Evolutionary conservation across 306 rosid genomes (phyloP).

Genomic region (Pyrus betulifolia): DNA sequence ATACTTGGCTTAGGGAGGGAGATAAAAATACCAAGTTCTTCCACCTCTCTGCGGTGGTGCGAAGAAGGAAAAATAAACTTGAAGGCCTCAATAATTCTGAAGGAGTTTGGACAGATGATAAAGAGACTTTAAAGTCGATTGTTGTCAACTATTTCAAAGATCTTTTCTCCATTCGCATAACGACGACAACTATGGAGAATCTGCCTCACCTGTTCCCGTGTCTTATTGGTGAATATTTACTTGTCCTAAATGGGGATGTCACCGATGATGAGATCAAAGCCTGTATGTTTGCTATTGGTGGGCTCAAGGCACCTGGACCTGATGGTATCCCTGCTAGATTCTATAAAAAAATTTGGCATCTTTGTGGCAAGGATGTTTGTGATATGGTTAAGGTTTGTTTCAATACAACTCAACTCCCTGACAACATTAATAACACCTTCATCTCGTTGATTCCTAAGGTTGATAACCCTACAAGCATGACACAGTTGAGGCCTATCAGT

Average conservation of each 20-base stretch:
- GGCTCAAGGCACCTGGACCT: background rate
- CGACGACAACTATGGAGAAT: background rate
- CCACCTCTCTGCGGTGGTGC: background rate
- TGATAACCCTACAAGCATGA: background rate
- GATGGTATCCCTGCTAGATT: background rate
- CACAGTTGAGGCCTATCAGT: background rate
- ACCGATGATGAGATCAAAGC: background rate
- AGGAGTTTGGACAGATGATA: background rate
- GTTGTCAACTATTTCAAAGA: background rate
- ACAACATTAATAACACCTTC: background rate
- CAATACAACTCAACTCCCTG: rapidly evolving
- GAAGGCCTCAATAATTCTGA: background rate
- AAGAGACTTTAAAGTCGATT: background rate
- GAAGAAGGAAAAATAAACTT: background rate
- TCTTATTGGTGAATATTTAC: rapidly evolving
- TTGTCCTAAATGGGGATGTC: background rate
- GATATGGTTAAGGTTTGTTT: rapidly evolving
- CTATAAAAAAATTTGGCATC: background rate
- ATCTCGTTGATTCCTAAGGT: background rate
- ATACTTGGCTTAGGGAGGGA: background rate
- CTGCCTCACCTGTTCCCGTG: rapidly evolving
- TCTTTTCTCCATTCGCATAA: background rate
- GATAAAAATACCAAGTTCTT: background rate
- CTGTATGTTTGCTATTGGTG: background rate
- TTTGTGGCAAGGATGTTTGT: background rate